Conservation (phyloP, 2,329 filamentous ascomycete species). For the Cladosporium sp. region DNA sequence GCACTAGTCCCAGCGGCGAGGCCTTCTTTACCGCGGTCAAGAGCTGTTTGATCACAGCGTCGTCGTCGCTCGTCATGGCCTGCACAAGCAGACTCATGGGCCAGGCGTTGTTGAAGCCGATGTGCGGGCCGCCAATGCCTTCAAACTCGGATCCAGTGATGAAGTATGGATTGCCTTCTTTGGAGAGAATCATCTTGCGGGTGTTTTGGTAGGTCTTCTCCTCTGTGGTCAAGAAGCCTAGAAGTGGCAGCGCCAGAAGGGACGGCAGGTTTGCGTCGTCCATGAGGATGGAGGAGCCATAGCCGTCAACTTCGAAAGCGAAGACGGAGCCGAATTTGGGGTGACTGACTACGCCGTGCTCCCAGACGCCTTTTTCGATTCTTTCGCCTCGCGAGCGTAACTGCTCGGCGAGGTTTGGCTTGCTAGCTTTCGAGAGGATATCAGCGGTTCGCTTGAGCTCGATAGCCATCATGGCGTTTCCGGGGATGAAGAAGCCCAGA, state of each 20-base stretch:
- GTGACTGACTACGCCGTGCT: slow-evolving; percentile 76
- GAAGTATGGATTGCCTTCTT: slow-evolving; percentile 81
- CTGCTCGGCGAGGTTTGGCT: slow-evolving; percentile 46
- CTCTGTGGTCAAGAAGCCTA: slow-evolving; percentile 65
- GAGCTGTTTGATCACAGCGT: slow-evolving; percentile 73
- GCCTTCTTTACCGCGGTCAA: slow-evolving; percentile 71
- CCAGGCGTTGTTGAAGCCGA: slow-evolving; percentile 89
- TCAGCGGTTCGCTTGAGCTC: slow-evolving; percentile 73
- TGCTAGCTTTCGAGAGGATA: slow-evolving; percentile 60
- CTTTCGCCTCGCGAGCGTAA: slow-evolving; percentile 55
- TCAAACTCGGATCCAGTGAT: slow-evolving; percentile 71
- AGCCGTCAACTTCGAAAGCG: slow-evolving; percentile 84
- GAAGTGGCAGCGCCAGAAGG: slow-evolving; percentile 69
- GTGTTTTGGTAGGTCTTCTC: slow-evolving; percentile 84
- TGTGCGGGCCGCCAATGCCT: slow-evolving; percentile 81
- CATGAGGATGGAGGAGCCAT: slow-evolving; percentile 78
- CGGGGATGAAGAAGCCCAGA: slow-evolving; percentile 88
- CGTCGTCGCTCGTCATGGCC: slow-evolving; percentile 80
- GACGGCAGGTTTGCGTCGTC: slow-evolving; percentile 87
- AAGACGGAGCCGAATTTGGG: slow-evolving; percentile 74
- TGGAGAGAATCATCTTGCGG: slow-evolving; percentile 72
- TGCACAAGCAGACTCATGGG: slow-evolving; percentile 93
- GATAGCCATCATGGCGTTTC: slow-evolving; percentile 93
- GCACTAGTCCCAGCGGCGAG: slow-evolving; percentile 73
- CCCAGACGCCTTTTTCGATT: slow-evolving; percentile 74